Percentiles rank a stretch among this genome's conserved stretches.
phyloP scores from a whole-genome alignment of 169 alveolate species.

The Pseudocohnilembus persalinus region DNA sequence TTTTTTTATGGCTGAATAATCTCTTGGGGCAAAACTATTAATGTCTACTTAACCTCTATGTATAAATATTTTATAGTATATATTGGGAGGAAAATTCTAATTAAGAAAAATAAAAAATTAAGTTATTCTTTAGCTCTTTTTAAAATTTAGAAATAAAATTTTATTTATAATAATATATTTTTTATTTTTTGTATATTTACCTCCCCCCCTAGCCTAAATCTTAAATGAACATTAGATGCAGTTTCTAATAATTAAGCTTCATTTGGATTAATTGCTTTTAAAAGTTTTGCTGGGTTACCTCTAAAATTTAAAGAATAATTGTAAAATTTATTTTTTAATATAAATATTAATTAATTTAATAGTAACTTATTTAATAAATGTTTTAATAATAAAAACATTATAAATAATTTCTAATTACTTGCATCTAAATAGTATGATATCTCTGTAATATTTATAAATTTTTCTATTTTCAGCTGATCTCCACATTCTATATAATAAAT shows the following conservation, averaged over 20 bases:
- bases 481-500: constrained; percentile 71
- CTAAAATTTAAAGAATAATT: constrained; percentile 2
- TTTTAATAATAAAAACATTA: neutral
- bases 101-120: too few species aligned
- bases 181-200: constrained; percentile 1
- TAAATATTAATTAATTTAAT: neutral
- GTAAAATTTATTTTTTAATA: neutral
- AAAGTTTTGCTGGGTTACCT: constrained; percentile 78
- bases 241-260: constrained; percentile 78
- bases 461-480: constrained; percentile 72
- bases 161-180: neutral
- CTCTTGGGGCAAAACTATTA: constrained; percentile 83
- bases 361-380: neutral
- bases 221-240: constrained; percentile 76
- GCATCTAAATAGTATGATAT: constrained; percentile 72
- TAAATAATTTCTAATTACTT: constrained; percentile 37
- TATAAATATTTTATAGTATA: constrained; percentile 78
- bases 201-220: constrained; percentile 87
- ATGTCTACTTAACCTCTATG: constrained; percentile 78
- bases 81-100: constrained; percentile 78
- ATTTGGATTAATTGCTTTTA: constrained; percentile 73
- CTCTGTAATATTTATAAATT: constrained; percentile 74
- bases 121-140: too few species aligned
- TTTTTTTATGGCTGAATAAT: constrained; percentile 59
- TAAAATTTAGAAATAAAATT: too few species aligned